Percentiles rank a stretch among this genome's conserved stretches.
phyloP scores from a whole-genome alignment of 2,329 filamentous ascomycete genomes.

The Cercospora sesami region DNA sequence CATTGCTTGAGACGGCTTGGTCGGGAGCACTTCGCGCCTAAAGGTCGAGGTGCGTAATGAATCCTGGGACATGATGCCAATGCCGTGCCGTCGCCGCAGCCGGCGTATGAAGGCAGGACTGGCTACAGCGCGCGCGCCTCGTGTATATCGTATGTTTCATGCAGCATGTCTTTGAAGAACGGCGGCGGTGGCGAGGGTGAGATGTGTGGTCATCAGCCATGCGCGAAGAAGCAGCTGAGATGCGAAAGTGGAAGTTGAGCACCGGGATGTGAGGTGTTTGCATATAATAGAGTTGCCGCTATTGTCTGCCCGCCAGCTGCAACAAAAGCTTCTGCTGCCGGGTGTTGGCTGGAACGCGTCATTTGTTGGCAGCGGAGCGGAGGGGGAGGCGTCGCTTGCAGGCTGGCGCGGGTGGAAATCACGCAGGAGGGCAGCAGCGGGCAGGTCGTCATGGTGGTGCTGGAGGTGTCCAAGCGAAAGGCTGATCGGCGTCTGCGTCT shows the following conservation, averaged over 20 bases:
- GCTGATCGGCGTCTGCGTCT: neutral
- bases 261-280: conserved; percentile 7
- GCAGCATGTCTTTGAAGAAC: neutral
- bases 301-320: neutral
- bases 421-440: neutral
- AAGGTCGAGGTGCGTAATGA: neutral
- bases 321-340: neutral
- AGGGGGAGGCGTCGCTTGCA: neutral
- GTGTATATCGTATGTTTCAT: neutral
- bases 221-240: neutral
- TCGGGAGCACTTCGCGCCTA: neutral
- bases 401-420: neutral
- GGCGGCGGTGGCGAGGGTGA: neutral
- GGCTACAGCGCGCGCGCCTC: neutral
- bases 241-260: conserved; percentile 3
- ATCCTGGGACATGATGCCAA: neutral
- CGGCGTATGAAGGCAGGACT: neutral
- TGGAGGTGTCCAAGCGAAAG: neutral
- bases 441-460: neutral
- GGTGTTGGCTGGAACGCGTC: neutral
- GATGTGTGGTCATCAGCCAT: neutral
- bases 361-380: neutral
- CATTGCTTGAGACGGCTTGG: neutral
- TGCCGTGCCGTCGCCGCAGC: neutral
- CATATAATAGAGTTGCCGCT: conserved; percentile 4